Evolutionary conservation across 129 eudicot genomes (phyloP), one percentile per base, ranked within the genome.

Genomic region (Artemisia annua): DNA sequence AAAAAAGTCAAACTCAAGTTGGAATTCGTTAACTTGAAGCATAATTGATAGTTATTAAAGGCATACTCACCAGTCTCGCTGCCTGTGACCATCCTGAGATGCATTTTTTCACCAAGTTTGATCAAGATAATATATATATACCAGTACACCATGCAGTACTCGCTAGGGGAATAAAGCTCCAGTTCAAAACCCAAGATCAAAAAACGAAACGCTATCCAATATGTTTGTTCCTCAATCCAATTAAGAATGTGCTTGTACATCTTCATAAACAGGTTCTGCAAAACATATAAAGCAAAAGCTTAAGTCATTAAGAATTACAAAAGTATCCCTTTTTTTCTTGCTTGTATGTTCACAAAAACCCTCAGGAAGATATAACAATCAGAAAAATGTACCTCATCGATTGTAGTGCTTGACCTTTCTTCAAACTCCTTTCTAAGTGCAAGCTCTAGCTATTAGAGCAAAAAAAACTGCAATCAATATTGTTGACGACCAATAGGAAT

Each of bases 91-190:
- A 78, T 82, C 73, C 85, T 86, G 73, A 86, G 81, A 73, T 93
- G 98, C 22, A 90, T 73, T 75, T 90, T 93, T 83, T 93, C 98
- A 7, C 96, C 96, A 76, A 93, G 98, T 78, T 90, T 93, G 71
- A 90, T 83, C 72, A 88, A 74, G 43, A 90, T 74, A 68, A 87
- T 81, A 76, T 93, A 90, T 55, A 86, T 82, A 80, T 93, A 93
- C 98, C 98, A 93, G 80, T 93, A 93, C 0, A 90, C 98, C 98
- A 93, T 93, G 96, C 98, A 93, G 78, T 87, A 93, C 76, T 93
- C 98, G 52, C 80, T 75, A 17, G 95, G 82, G 22, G 98, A 90
- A 80, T 93, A 93, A 62, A 93, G 85, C 73, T 93, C 97, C 77
- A 93, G 81, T 78, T 93, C 97, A 75, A 93, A 93, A 49, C 98